Base-by-base conservation (phyloP, 2,329 filamentous ascomycete genomes). In the Exophiala oligosperma region DNA sequence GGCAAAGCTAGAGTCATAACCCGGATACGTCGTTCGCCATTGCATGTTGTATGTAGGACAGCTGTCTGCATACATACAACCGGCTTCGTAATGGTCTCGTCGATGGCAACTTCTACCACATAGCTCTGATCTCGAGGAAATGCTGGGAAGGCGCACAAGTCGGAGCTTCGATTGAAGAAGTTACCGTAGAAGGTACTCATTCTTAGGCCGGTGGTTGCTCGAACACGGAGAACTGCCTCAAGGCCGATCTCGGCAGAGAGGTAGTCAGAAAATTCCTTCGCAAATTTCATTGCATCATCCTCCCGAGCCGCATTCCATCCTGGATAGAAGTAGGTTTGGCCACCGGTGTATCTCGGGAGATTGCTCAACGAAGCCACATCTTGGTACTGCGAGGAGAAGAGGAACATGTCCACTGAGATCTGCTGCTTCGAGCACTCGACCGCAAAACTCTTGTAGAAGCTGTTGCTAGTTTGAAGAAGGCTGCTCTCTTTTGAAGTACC, bases 111-210 rank as follows among this genome's bases (percentile, higher is more conserved):
- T 75, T 99, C 94, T 21, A 99, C 93, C 44, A 97, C 94, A 71
- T 97, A 97, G 63, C 90, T 92, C 74, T 99, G 94, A 70, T 99
- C 94, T 71, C 94, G 88, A 32, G 94, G 94, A 80, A 99, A 97
- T 0, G 94, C 92, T 1, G 94, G 94, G 82, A 99, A 99, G 11
- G 94, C 94, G 73, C 94, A 97, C 32, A 99, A 85, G 77, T 99
- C 94, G 14, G 92, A 97, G 72, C 91, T 96, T 67, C 94, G 85
- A 79, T 97, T 99, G 82, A 99, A 99, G 77, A 99, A 99, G 79
- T 99, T 99, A 66, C 94, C 94, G 74, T 97, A 99, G 77, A 99
- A 99, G 1, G 93, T 92, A 77, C 88, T 96, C 90, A 97, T 97
- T 54, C 94, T 87, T 59, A 99, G 78, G 52, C 94, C 94, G 24